phyloP scores from a whole-genome alignment of 2,329 filamentous ascomycete genomes.

The Xylogone sp. region DNA sequence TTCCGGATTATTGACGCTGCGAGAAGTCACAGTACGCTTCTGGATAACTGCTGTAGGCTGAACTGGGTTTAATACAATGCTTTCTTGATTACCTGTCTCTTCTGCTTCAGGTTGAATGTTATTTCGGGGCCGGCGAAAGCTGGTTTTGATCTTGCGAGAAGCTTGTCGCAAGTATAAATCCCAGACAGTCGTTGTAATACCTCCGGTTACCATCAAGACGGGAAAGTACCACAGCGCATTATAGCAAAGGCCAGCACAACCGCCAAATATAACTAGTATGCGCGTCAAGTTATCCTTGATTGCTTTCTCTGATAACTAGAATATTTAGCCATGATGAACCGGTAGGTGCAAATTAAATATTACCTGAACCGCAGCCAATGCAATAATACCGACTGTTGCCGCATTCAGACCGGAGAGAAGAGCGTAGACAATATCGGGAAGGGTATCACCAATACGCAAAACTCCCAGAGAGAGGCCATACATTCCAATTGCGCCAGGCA shows the following conservation, averaged over 20 bases:
- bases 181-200: constrained; percentile 47
- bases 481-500: constrained; percentile 68
- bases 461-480: constrained; percentile 63
- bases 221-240: constrained; percentile 74
- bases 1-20: too few relatives aligned
- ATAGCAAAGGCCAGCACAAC: constrained; percentile 62
- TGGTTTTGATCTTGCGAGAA: too few relatives aligned
- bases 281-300: constrained; percentile 61
- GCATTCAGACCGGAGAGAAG: constrained; percentile 68
- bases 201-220: constrained; percentile 52
- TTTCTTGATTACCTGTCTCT: too few relatives aligned
- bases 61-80: too few relatives aligned
- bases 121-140: too few relatives aligned
- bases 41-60: too few relatives aligned
- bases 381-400: constrained; percentile 67
- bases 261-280: constrained; percentile 59
- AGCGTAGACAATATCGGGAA: constrained; percentile 62
- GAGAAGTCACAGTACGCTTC: too few relatives aligned
- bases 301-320: too few relatives aligned
- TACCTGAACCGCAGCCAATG: constrained; percentile 65
- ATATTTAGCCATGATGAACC: too few relatives aligned
- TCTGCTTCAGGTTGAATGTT: too few relatives aligned
- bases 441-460: constrained; percentile 49
- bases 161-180: constrained; percentile 36
- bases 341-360: too few relatives aligned